Evolutionary conservation across 139 green algal species (phyloP).

Genomic region (Penium margaritaceum): DNA sequence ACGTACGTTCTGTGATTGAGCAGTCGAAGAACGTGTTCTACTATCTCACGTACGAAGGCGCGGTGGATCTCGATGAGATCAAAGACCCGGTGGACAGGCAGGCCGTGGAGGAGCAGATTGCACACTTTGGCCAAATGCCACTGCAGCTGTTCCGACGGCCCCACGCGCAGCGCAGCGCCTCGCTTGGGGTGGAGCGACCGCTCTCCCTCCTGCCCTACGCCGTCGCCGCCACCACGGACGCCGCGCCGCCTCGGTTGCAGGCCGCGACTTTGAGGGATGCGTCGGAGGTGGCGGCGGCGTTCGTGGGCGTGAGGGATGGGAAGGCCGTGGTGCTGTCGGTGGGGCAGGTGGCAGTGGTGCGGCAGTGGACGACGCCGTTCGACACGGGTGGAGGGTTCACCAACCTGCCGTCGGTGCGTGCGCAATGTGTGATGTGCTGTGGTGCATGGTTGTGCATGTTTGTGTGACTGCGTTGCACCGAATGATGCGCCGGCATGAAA

Average conservation of each 20-base stretch:
- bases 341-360: neutral
- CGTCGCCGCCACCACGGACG: constrained; percentile 1
- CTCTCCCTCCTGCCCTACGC: constrained; percentile 15
- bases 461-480: neutral
- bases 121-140: constrained; percentile 53
- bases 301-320: neutral
- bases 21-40: constrained; percentile 78
- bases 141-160: constrained; percentile 43
- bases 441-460: neutral
- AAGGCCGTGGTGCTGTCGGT: neutral
- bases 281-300: neutral
- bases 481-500: neutral
- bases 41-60: constrained; percentile 78
- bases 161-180: constrained; percentile 21
- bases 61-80: constrained; percentile 49
- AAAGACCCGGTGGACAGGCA: constrained; percentile 17
- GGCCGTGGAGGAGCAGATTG: constrained; percentile 46
- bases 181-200: constrained; percentile 11
- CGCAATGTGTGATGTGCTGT: neutral
- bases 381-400: constrained; percentile 18
- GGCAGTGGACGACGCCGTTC: constrained; percentile 13
- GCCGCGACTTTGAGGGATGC: neutral
- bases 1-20: neutral
- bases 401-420: neutral
- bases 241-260: neutral